Conservation (phyloP, 345 rosid species). For the Atalantia buxifolia region DNA sequence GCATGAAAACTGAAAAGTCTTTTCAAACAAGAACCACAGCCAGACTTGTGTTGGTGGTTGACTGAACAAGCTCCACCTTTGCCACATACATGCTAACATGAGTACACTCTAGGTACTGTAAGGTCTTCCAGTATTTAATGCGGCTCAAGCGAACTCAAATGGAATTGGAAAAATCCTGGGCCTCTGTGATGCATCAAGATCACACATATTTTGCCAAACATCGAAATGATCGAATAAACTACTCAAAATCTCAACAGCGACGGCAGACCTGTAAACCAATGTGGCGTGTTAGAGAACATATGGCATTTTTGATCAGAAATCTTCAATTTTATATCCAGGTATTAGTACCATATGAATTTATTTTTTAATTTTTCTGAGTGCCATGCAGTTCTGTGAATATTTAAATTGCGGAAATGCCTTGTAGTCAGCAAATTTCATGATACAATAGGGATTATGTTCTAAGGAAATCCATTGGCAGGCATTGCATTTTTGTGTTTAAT, state of each 20-base stretch:
- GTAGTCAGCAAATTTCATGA: not conserved
- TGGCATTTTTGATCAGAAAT: constrained; percentile 94
- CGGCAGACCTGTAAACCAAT: constrained; percentile 79
- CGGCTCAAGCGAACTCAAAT: constrained; percentile 89
- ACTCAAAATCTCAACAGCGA: constrained; percentile 64
- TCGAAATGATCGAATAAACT: constrained; percentile 45
- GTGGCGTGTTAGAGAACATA: constrained; percentile 97
- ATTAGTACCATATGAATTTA: not conserved
- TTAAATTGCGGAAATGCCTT: not conserved
- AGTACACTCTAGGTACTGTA: constrained; percentile 61
- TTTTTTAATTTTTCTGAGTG: not conserved
- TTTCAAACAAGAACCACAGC: not conserved
- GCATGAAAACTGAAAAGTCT: constrained; percentile 2
- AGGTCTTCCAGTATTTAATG: constrained; percentile 84
- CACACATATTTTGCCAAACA: constrained; percentile 73
- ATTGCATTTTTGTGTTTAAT: not conserved
- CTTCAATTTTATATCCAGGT: constrained; percentile 99
- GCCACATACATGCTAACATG: constrained; percentile 5
- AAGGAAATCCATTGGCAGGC: not conserved
- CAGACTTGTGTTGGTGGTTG: not conserved
- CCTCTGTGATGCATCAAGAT: constrained; percentile 95
- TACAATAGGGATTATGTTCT: not conserved
- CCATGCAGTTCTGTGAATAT: not conserved
- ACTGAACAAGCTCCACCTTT: not conserved
- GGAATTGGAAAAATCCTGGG: constrained; percentile 99